phyloP scores from a whole-genome alignment of 768 basidiomycete genomes.

The Fistulinella prunicolor region DNA sequence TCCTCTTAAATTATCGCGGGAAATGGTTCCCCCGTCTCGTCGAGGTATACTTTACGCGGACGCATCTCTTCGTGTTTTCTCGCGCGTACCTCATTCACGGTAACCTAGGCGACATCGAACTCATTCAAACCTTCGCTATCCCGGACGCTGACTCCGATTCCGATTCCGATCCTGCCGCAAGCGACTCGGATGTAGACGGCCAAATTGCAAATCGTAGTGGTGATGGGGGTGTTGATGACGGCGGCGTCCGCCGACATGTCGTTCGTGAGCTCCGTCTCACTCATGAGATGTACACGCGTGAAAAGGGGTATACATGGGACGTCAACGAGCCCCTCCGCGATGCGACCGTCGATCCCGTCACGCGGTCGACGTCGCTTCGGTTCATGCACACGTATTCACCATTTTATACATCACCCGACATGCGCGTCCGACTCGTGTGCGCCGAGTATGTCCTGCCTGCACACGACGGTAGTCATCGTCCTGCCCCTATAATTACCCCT shows the following conservation, averaged over 20 bases:
- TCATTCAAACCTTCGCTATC: slow-evolving; percentile 21
- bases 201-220: no score
- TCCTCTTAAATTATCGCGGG: slow-evolving; percentile 16
- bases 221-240: no score
- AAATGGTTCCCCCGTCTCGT: slow-evolving; percentile 21
- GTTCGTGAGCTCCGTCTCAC: slow-evolving; percentile 20
- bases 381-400: slow-evolving; percentile 17
- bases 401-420: background rate
- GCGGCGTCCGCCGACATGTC: background rate
- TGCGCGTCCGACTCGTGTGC: slow-evolving; percentile 10
- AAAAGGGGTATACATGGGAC: slow-evolving; percentile 10
- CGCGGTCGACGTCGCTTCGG: slow-evolving; percentile 17
- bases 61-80: slow-evolving; percentile 16
- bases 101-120: slow-evolving; percentile 6
- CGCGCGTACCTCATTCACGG: slow-evolving; percentile 14
- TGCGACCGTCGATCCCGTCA: slow-evolving; percentile 7
- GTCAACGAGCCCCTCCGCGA: slow-evolving; percentile 10
- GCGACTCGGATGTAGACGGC: background rate
- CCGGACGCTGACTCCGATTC: slow-evolving; percentile 7
- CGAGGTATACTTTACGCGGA: slow-evolving; percentile 13
- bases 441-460: slow-evolving; percentile 15
- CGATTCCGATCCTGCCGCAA: background rate
- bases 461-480: no score
- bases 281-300: slow-evolving; percentile 14
- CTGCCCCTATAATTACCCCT: no score